Evolutionary conservation across 2,329 filamentous ascomycete genomes (phyloP), one percentile per base, ranked within the genome.

Genomic region (Pestalotiopsis sp.): DNA sequence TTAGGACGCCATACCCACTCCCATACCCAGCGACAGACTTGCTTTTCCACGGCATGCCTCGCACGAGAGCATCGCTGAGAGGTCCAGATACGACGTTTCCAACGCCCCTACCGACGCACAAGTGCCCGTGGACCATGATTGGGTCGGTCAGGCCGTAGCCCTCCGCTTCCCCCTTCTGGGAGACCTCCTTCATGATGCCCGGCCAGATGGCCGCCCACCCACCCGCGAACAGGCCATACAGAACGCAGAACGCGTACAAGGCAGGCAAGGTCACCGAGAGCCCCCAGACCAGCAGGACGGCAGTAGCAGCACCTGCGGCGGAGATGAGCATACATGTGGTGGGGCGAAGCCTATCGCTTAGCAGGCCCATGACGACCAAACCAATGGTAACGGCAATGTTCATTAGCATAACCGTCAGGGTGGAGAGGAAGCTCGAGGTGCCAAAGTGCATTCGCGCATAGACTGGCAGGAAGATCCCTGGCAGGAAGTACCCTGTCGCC

Each of bases 21-120:
- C 83, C 82, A 71, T 85, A 88, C 0, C 80, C 85, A 9, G 79
- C 78, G 17, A 73, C 72, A 0, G 75, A 76, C 66, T 77, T 72
- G 5, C 77, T 80, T 68, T 77, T 72, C 82, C 82, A 86, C 23
- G 84, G 80, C 73, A 80, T 80, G 0, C 81, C 81, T 55, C 77
- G 77, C 20, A 89, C 72, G 64, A 90, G 73, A 0, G 79, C 81
- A 65, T 87, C 84, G 71, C 87, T 89, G 65, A 89, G 64, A 4
- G 87, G 87, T 0, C 87, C 87, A 14, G 81, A 86, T 2, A 79
- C 80, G 61, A 90, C 81, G 70, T 89, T 90, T 0, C 89, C 89
- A 5, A 91, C 79, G 0, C 88, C 90, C 60, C 89, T 81, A 0
- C 87, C 88, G 6, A 85, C 84, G 38, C 86, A 86, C 52, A 90